Conservation (phyloP, 2,329 filamentous ascomycete species). For the Setomelanomma holmii region DNA sequence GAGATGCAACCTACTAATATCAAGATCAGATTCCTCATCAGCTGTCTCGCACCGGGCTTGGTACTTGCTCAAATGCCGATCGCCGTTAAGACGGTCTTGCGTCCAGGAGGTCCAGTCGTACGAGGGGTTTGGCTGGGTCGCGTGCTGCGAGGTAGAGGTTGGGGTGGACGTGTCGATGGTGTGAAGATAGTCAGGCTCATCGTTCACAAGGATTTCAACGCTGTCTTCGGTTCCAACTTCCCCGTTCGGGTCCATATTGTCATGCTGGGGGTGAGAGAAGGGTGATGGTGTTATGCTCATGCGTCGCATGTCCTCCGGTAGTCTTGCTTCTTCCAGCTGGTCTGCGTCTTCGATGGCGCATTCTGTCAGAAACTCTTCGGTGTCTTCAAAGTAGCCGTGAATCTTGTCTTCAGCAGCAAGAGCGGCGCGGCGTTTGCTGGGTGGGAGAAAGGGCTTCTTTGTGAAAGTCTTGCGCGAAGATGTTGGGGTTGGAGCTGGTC, state of each 20-base stretch:
- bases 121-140: background rate
- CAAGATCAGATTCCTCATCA: constrained; percentile 9
- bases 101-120: constrained; percentile 6
- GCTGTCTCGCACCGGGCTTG: background rate
- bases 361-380: constrained; percentile 1
- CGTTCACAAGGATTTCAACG: background rate
- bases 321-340: background rate
- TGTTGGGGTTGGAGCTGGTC: background rate
- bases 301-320: background rate
- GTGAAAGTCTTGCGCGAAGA: background rate
- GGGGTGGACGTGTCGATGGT: background rate
- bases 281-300: constrained; percentile 20
- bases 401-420: background rate
- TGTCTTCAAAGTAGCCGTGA: background rate
- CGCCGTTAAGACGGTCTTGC: constrained; percentile 3
- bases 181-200: background rate
- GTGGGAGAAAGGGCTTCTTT: background rate
- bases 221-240: background rate
- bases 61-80: constrained; percentile 6
- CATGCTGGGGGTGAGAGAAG: too few species aligned
- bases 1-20: constrained; percentile 16
- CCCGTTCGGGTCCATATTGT: background rate
- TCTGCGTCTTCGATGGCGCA: constrained; percentile 2
- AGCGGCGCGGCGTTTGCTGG: background rate
- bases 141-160: background rate